Evolutionary conservation across 305 asterid species (phyloP).

Genomic region (Galium porrigens): DNA sequence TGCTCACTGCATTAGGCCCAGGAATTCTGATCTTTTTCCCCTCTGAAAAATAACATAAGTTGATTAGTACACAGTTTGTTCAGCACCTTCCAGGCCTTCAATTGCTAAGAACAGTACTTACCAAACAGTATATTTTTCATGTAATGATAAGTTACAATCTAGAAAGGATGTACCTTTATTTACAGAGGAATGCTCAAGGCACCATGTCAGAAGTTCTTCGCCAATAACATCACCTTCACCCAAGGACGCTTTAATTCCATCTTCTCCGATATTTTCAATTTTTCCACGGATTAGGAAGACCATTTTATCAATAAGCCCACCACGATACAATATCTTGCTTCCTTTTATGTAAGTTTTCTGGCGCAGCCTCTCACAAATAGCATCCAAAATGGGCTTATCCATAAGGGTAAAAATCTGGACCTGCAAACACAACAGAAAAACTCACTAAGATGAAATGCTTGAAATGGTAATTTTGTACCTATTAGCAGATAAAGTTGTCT

Average conservation of each 20-base stretch:
- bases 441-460: not conserved
- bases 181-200: constrained; percentile 22
- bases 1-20: constrained; percentile 45
- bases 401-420: constrained; percentile 53
- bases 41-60: constrained; percentile 23
- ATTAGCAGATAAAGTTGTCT: not conserved
- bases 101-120: not conserved
- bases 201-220: constrained; percentile 84
- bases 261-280: constrained; percentile 63
- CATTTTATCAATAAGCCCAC: constrained; percentile 72
- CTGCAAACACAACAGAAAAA: constrained; percentile 22
- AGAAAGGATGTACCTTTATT: constrained; percentile 5
- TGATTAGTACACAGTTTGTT: not conserved
- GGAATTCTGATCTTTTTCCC: constrained; percentile 40
- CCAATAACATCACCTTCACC: constrained; percentile 69
- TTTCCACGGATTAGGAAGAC: constrained; percentile 70
- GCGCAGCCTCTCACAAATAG: constrained; percentile 58
- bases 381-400: constrained; percentile 67
- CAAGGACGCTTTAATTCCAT: constrained; percentile 34
- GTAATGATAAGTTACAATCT: not conserved
- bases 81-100: not conserved
- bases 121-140: not conserved
- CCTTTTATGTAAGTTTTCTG: constrained; percentile 63
- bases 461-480: not conserved
- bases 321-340: constrained; percentile 42